A percentile compares a stretch with the other conserved stretches of the same genome.
Conservation (phyloP, 2,329 filamentous ascomycete species). For the Claviceps maximensis region DNA sequence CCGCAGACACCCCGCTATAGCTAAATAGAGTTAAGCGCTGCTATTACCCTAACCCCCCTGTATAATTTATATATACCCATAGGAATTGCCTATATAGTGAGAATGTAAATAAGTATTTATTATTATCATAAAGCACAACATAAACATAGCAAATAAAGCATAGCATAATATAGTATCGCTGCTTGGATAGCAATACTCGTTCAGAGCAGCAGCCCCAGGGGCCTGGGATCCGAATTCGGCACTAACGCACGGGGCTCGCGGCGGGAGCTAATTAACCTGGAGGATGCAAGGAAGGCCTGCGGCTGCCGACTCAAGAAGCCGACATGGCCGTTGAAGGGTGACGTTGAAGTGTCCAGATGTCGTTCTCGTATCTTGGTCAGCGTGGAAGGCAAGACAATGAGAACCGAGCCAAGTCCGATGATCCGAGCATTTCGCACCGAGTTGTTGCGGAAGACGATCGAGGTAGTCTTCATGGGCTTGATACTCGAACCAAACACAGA, state of each 20-base stretch:
- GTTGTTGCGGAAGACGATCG: constrained; percentile 1
- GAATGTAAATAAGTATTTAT: too few species aligned
- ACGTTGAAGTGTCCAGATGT: neutral
- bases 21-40: too few species aligned
- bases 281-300: neutral
- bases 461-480: neutral
- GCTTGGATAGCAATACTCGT: too few species aligned
- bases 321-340: too few species aligned
- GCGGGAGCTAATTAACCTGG: constrained; percentile 3
- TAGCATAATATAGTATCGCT: too few species aligned
- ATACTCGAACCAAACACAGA: too few species aligned
- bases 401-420: constrained; percentile 1
- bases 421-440: neutral
- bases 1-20: too few species aligned
- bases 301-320: neutral
- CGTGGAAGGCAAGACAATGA: neutral
- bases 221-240: constrained; percentile 1
- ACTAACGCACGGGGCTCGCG: neutral
- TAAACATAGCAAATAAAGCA: too few species aligned
- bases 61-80: too few species aligned
- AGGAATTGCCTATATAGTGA: too few species aligned
- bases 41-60: too few species aligned
- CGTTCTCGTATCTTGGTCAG: neutral
- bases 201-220: neutral
- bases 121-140: too few species aligned